Conservation (phyloP, 2,329 filamentous ascomycete species). For the Pseudogymnoascus sp. region DNA sequence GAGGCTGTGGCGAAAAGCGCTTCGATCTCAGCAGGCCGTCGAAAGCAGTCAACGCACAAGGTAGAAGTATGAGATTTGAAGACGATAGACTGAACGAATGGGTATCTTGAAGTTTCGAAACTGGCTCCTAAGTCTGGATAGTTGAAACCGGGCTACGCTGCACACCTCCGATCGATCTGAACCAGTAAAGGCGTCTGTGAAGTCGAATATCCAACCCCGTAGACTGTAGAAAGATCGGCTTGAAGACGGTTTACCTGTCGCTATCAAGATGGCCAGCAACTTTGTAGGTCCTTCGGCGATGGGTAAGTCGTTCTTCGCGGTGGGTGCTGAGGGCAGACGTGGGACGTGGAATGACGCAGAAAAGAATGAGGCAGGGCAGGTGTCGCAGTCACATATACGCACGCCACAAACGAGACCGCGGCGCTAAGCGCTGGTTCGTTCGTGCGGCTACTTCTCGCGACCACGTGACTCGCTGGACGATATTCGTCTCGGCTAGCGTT, state of each 20-base stretch:
- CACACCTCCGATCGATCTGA: conserved; percentile 31
- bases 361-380: conserved; percentile 8
- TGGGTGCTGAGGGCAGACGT: conserved; percentile 17
- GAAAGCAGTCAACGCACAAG: not conserved
- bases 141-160: conserved; percentile 12
- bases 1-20: conserved; percentile 9
- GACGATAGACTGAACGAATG: conserved; percentile 9
- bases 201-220: conserved; percentile 26
- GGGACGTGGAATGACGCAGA: conserved; percentile 19
- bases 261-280: conserved; percentile 30
- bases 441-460: conserved; percentile 3
- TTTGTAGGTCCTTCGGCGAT: conserved; percentile 27
- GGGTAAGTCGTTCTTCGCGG: conserved; percentile 25
- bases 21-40: not conserved
- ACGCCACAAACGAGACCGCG: not conserved
- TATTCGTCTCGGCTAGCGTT: conserved; percentile 9
- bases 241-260: conserved; percentile 29
- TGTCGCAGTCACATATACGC: conserved; percentile 3
- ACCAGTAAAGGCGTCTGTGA: conserved; percentile 59
- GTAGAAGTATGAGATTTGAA: not conserved
- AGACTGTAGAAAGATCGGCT: conserved; percentile 33
- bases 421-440: not conserved
- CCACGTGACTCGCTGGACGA: not conserved
- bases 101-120: conserved; percentile 13
- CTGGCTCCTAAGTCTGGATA: conserved; percentile 4